Conservation (phyloP, 345 rosid genomes). For the Fremontodendron californicum region DNA sequence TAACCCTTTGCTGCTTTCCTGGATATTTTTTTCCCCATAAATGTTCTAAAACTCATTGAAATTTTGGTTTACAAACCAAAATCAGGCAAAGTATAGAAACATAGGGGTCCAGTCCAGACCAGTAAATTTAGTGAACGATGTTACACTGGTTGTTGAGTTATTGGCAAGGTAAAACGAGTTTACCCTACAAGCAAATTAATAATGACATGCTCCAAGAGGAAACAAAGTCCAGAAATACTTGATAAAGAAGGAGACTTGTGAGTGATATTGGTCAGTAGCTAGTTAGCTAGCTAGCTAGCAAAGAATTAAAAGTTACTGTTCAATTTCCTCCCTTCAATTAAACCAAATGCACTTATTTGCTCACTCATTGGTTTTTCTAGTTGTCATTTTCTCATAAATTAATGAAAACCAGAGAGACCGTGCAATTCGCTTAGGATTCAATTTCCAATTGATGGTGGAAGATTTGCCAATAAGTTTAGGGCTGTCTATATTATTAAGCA, state of each 20-base stretch:
- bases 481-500: neutral
- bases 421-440: neutral
- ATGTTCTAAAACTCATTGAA: neutral
- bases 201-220: neutral
- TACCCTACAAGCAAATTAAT: neutral
- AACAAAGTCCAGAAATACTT: neutral
- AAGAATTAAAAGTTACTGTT: neutral
- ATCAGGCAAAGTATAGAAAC: neutral
- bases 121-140: neutral
- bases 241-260: neutral
- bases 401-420: neutral
- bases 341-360: neutral
- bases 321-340: neutral
- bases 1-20: no score
- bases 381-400: constrained; percentile 8
- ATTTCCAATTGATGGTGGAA: neutral
- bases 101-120: neutral
- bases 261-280: neutral
- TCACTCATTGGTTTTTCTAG: neutral
- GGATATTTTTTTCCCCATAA: neutral
- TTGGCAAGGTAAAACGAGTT: neutral
- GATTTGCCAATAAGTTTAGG: neutral
- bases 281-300: neutral
- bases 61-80: neutral
- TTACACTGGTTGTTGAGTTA: neutral